These are phyloP conservation scores for Phytopythium aichiense DNA, from an alignment of 352 stramenopile genomes.

Conservation along the genomic window DNA sequence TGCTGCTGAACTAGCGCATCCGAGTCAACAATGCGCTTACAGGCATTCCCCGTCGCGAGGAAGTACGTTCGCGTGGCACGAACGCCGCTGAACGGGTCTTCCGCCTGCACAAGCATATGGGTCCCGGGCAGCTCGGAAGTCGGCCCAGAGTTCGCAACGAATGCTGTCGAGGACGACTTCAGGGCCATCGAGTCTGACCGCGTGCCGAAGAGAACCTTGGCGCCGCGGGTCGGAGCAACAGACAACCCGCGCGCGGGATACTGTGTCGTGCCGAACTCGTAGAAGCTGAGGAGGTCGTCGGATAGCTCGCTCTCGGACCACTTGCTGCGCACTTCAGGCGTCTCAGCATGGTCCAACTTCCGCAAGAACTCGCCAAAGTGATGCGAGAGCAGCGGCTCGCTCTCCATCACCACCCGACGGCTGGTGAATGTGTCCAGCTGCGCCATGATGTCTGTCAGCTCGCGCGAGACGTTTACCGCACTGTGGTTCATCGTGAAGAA, in stretches of 20 bases:
- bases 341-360: slow-evolving; percentile 67
- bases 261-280: slow-evolving; percentile 78
- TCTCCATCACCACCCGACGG: slow-evolving; percentile 46
- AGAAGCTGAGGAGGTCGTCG: slow-evolving; percentile 72
- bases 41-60: slow-evolving; percentile 49
- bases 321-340: slow-evolving; percentile 25
- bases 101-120: slow-evolving; percentile 62
- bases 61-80: slow-evolving; percentile 68
- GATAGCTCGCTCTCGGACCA: slow-evolving; percentile 53
- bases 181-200: slow-evolving; percentile 25
- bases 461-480: slow-evolving; percentile 47
- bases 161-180: slow-evolving; percentile 32
- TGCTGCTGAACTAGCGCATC: slow-evolving; percentile 45
- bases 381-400: slow-evolving; percentile 43
- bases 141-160: slow-evolving; percentile 27
- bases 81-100: slow-evolving; percentile 70
- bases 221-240: slow-evolving; percentile 26
- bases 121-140: slow-evolving; percentile 27
- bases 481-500: slow-evolving; percentile 80
- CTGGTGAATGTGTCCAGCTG: slow-evolving; percentile 53
- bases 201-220: slow-evolving; percentile 58
- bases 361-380: slow-evolving; percentile 65
- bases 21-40: slow-evolving; percentile 44
- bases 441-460: slow-evolving; percentile 32
- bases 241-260: slow-evolving; percentile 36